Evolutionary conservation across 495 filamentous ascomycete genomes (phyloP).

Genomic region (Lindgomyces ingoldianus): DNA sequence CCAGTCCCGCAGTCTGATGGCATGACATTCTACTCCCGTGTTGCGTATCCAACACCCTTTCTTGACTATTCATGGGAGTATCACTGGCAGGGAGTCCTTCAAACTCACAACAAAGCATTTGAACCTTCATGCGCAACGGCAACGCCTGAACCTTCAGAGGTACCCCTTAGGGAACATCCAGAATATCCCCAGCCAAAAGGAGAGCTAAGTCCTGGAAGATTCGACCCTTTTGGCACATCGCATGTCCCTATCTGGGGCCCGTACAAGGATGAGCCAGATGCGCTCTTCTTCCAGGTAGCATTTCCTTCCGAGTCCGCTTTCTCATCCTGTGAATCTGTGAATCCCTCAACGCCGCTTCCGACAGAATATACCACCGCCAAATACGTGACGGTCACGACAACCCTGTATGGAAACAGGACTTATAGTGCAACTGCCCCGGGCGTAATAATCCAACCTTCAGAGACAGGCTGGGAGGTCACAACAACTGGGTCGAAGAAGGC

Average conservation of each 20-base stretch:
- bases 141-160: not conserved
- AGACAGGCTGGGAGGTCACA: not conserved
- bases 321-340: slow-evolving; percentile 15
- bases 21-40: not conserved
- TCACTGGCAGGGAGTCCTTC: slow-evolving; percentile 22
- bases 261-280: slow-evolving; percentile 21
- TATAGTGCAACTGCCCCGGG: not conserved
- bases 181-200: slow-evolving; percentile 29
- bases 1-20: slow-evolving; percentile 8
- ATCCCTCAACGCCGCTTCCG: not conserved
- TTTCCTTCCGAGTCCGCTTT: slow-evolving; percentile 27
- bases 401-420: not conserved
- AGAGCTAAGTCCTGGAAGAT: not conserved
- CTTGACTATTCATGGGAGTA: slow-evolving; percentile 23
- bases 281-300: slow-evolving; percentile 9
- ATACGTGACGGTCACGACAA: slow-evolving; percentile 12
- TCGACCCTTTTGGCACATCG: not conserved
- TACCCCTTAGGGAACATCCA: slow-evolving; percentile 12
- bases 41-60: slow-evolving; percentile 28
- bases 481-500: not conserved
- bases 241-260: slow-evolving; percentile 17
- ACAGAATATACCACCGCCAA: slow-evolving; percentile 10
- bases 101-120: slow-evolving; percentile 15
- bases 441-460: not conserved
- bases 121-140: slow-evolving; percentile 13